Base-by-base conservation (phyloP, 2,329 filamentous ascomycete genomes). In the Alternaria atra region DNA sequence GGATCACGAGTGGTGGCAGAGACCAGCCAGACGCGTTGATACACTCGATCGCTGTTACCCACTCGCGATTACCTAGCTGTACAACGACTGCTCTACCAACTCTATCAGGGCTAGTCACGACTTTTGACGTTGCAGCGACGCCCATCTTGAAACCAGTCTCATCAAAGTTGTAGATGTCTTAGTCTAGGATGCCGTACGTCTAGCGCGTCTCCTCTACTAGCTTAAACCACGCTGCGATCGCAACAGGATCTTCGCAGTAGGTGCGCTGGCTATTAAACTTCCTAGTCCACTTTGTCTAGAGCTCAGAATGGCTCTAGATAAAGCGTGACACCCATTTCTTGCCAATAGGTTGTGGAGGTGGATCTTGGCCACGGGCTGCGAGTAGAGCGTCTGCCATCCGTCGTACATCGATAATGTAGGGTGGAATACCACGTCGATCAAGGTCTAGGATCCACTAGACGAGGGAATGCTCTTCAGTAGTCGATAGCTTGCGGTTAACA, bases 401-500 rank as follows among this genome's bases (percentile, higher is more conserved):
- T 43, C 27, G 25, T 59, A 59, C 37, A 13, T 58, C n/a, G 17
- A 57, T 57, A 37, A 61, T 54, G 20, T 51, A 13, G 29, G 43
- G 48, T 25, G 43, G 47, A 52, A 52, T 43, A 4, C 37, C 27
- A 2, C 15, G 9, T 43, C 13, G 20, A 6, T 43, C 13, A 30
- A 52, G 37, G 13, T 54, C 43, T 52, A 65, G 56, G 12, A 65
- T 66, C 54, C 29, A 66, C 32, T 61, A 29, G 6, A 66, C 29
- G 35, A 64, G 54, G 20, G 52, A 52, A 53, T 63, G 40, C 60
- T 65, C 53, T 47, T 65, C n/a, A n/a, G n/a, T n/a, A n/a, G n/a
- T n/a, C n/a, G n/a, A n/a, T n/a, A n/a, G n/a, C n/a, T n/a, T n/a
- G n/a, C n/a, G n/a, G n/a, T n/a, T n/a, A n/a, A n/a, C n/a, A n/a